Evolutionary conservation across 345 rosid species (phyloP).

Genomic region (Psidium guajava): DNA sequence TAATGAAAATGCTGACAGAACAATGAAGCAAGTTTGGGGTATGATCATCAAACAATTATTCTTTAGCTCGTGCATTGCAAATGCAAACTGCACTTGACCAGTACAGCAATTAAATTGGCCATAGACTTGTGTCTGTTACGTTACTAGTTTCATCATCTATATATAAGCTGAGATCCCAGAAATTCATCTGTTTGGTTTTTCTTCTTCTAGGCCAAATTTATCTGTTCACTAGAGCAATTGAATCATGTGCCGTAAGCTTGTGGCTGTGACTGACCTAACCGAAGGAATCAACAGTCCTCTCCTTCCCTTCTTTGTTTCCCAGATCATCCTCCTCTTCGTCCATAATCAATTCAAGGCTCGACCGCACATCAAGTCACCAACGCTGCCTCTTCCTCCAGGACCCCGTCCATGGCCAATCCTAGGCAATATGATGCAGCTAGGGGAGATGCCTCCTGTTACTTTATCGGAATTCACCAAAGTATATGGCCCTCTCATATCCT

Average conservation of each 20-base stretch:
- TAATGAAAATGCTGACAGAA: neutral
- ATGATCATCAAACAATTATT: neutral
- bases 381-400: constrained; percentile 20
- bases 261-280: neutral
- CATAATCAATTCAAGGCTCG: constrained; percentile 2
- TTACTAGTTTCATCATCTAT: neutral
- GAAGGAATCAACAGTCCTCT: constrained; percentile 1
- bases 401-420: constrained; percentile 22
- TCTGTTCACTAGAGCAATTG: neutral
- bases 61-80: neutral
- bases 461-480: constrained; percentile 7
- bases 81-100: neutral
- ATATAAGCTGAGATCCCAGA: neutral
- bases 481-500: constrained; percentile 19
- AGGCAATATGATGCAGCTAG: constrained; percentile 22
- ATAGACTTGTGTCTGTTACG: neutral
- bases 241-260: neutral
- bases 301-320: constrained; percentile 4
- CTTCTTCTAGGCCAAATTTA: neutral
- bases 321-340: constrained; percentile 5
- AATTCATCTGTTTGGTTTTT: neutral
- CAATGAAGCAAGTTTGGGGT: neutral
- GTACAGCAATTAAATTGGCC: neutral
- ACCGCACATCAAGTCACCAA: neutral
- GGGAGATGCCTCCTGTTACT: constrained; percentile 10